phyloP scores from a whole-genome alignment of 2,329 filamentous ascomycete genomes.

The Clonostachys sp. region DNA sequence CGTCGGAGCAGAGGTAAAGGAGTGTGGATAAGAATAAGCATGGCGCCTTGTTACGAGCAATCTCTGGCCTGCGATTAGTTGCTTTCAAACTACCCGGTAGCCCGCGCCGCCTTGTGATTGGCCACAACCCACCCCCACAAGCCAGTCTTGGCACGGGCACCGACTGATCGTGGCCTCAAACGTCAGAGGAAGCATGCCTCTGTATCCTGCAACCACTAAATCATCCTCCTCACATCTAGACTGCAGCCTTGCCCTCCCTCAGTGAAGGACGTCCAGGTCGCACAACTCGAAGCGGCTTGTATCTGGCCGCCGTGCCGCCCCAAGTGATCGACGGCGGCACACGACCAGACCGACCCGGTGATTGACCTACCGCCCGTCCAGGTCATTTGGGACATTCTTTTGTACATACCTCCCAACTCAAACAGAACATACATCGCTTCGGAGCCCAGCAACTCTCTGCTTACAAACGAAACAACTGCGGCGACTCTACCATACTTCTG shows the following conservation, averaged over 20 bases:
- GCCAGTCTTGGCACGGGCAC: neutral
- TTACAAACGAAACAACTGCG: too few species aligned
- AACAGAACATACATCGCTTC: too few species aligned
- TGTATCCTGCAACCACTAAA: neutral
- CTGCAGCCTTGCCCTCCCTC: neutral
- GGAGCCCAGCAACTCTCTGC: neutral
- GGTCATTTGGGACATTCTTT: too few species aligned
- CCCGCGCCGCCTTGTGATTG: neutral
- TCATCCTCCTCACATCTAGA: neutral
- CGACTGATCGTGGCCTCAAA: conserved; percentile 1
- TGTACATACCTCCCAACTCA: too few species aligned
- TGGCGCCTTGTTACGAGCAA: too few species aligned
- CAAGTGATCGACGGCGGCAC: neutral
- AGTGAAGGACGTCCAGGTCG: neutral
- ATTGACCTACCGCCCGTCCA: too few species aligned
- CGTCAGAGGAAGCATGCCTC: neutral
- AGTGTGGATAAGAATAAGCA: too few species aligned
- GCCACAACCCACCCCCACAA: neutral
- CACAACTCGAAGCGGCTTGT: neutral
- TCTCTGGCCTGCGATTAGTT: too few species aligned
- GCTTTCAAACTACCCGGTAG: too few species aligned
- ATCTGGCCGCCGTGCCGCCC: neutral
- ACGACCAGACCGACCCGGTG: too few species aligned
- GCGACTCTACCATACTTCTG: too few species aligned
- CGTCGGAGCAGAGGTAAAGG: too few species aligned